Conservation (phyloP, 306 rosid genomes). For the Urtica urens region DNA sequence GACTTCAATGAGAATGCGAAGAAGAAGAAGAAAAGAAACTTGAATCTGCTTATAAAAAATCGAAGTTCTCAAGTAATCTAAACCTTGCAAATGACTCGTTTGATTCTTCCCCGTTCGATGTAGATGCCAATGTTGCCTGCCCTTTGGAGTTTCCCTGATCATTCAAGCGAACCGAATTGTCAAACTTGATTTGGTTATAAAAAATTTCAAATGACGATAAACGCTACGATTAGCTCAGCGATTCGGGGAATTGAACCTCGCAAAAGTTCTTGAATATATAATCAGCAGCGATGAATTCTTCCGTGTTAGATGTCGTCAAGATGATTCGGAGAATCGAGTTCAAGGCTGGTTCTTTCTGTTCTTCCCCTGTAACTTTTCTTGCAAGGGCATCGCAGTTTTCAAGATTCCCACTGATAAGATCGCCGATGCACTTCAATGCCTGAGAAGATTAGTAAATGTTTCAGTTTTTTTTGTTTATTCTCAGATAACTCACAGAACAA, state of each 20-base stretch:
- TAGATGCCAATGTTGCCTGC: conserved; percentile 75
- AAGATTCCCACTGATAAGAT: conserved; percentile 64
- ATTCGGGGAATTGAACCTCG: conserved; percentile 46
- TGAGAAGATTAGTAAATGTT: conserved; percentile 19
- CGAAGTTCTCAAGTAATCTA: conserved; percentile 20
- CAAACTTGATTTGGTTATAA: background rate
- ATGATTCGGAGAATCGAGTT: conserved; percentile 72
- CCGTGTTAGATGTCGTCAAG: conserved; percentile 70
- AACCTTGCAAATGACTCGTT: conserved; percentile 96
- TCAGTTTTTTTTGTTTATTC: conserved; percentile 9
- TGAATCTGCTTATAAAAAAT: background rate
- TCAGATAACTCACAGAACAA: background rate
- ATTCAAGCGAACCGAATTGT: conserved; percentile 12
- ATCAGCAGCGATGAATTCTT: conserved; percentile 82
- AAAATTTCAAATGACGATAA: background rate
- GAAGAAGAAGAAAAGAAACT: background rate
- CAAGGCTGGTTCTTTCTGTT: conserved; percentile 72
- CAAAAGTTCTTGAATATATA: conserved; percentile 74
- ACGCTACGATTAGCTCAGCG: conserved; percentile 7
- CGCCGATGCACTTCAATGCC: conserved; percentile 75
- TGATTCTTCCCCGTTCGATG: conserved; percentile 66
- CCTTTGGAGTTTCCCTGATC: conserved; percentile 71
- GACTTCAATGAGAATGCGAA: conserved; percentile 7
- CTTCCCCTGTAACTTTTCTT: conserved; percentile 75
- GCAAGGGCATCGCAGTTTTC: conserved; percentile 62